Conservation (phyloP, 75 land plant genomes). For the Adiantum capillusveneris region DNA sequence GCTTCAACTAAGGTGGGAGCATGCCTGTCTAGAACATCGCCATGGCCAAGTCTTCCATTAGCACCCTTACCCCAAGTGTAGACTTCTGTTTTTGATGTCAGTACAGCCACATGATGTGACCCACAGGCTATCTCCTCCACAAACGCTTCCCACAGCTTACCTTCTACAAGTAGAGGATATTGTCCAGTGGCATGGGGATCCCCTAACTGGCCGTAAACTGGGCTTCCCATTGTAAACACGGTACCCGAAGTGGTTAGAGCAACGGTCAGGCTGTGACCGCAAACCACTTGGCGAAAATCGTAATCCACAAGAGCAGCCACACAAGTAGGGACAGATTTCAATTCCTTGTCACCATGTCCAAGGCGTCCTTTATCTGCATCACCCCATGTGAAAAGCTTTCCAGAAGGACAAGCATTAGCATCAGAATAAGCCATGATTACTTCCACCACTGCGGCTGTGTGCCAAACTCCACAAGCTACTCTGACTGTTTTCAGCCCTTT, state of each 20-base stretch:
- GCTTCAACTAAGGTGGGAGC: constrained; percentile 71
- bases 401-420: constrained; percentile 62
- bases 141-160: constrained; percentile 45
- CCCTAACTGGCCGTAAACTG: constrained; percentile 81
- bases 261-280: constrained; percentile 80
- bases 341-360: constrained; percentile 73
- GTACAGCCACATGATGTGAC: constrained; percentile 75
- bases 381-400: constrained; percentile 86
- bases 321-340: constrained; percentile 75
- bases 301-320: constrained; percentile 76
- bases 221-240: constrained; percentile 76
- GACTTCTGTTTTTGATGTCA: constrained; percentile 82
- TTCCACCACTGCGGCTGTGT: constrained; percentile 85
- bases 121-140: constrained; percentile 88
- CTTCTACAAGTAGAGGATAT: constrained; percentile 65
- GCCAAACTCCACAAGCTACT: constrained; percentile 91
- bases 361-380: constrained; percentile 82
- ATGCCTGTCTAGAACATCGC: constrained; percentile 61
- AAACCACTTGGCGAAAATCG: constrained; percentile 74
- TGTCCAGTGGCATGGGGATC: constrained; percentile 73
- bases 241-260: constrained; percentile 77
- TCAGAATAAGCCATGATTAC: constrained; percentile 70
- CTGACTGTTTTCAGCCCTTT: constrained; percentile 70
- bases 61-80: constrained; percentile 93
- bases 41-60: constrained; percentile 86